These are phyloP conservation scores for Phialophora expanda DNA, from an alignment of 2,329 filamentous ascomycete genomes.

Conservation along the genomic window DNA sequence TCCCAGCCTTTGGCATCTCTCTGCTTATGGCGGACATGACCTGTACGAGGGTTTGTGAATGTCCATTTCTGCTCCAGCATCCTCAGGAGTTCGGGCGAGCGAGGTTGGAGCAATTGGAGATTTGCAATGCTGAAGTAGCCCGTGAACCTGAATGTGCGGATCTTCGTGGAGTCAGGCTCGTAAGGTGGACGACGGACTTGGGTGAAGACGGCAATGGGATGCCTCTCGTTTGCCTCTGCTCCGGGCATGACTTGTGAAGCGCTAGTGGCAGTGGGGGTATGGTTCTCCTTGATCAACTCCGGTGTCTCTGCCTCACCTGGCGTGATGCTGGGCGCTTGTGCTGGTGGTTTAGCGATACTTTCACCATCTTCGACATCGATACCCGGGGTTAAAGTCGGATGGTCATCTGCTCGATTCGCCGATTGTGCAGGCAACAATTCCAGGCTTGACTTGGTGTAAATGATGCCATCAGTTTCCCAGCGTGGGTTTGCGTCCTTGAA, in stretches of 20 bases:
- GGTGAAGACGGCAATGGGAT: slow-evolving; percentile 26
- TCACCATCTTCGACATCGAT: not conserved
- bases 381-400: not conserved
- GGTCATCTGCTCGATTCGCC: not conserved
- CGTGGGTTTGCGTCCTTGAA: slow-evolving; percentile 33
- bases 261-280: not conserved
- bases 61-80: slow-evolving; percentile 37
- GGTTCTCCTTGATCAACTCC: not conserved
- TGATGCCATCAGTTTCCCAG: slow-evolving; percentile 27
- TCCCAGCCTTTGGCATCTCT: slow-evolving; percentile 25
- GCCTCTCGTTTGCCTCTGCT: not conserved
- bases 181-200: slow-evolving; percentile 12
- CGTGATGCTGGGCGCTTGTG: not conserved
- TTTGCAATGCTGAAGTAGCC: slow-evolving; percentile 27
- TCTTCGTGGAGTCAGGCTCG: not conserved
- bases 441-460: slow-evolving; percentile 31
- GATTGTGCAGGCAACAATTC: slow-evolving; percentile 23
- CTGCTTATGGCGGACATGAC: slow-evolving; percentile 11
- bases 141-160: slow-evolving; percentile 25
- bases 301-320: not conserved
- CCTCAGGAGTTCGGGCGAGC: slow-evolving; percentile 25
- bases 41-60: slow-evolving; percentile 12
- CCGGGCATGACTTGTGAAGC: not conserved
- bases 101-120: slow-evolving; percentile 29
- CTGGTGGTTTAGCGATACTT: not conserved